A percentile compares a stretch with the other conserved stretches of the same genome.
Evolutionary conservation across 306 rosid genomes (phyloP).

Genomic region (Lupinus albus): DNA sequence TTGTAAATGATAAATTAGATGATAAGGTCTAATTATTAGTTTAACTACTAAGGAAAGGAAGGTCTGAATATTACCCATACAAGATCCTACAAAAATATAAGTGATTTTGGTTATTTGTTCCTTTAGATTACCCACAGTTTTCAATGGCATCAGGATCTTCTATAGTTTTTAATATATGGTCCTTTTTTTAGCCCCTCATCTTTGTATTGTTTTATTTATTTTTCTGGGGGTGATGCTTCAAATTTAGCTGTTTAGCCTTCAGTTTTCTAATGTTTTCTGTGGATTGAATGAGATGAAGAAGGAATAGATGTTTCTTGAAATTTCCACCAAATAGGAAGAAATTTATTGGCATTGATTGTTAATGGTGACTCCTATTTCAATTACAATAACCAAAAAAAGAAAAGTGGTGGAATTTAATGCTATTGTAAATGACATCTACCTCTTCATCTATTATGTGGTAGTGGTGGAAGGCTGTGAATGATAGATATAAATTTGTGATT

Average conservation of each 20-base stretch:
- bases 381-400: background rate
- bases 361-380: slow-evolving; percentile 1
- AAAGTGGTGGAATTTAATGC: background rate
- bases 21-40: slow-evolving; percentile 62
- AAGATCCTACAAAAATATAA: slow-evolving; percentile 24
- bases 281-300: too few species aligned
- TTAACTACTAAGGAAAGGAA: background rate
- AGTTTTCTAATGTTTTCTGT: background rate
- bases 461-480: slow-evolving; percentile 22
- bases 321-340: too few species aligned
- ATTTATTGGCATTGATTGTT: background rate
- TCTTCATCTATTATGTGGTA: slow-evolving; percentile 21
- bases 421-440: slow-evolving; percentile 8
- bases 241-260: background rate
- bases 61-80: too few species aligned
- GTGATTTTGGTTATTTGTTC: slow-evolving; percentile 40
- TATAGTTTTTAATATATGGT: slow-evolving; percentile 38
- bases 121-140: slow-evolving; percentile 34
- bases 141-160: background rate
- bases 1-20: slow-evolving; percentile 90
- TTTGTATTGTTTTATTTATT: background rate
- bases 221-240: background rate
- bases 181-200: slow-evolving; percentile 23
- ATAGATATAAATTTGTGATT: slow-evolving; percentile 6
- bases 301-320: too few species aligned